A percentile compares a stretch with the other conserved stretches of the same genome.
Conservation (phyloP, 2,329 filamentous ascomycete genomes). For the Microsporum audouinii region DNA sequence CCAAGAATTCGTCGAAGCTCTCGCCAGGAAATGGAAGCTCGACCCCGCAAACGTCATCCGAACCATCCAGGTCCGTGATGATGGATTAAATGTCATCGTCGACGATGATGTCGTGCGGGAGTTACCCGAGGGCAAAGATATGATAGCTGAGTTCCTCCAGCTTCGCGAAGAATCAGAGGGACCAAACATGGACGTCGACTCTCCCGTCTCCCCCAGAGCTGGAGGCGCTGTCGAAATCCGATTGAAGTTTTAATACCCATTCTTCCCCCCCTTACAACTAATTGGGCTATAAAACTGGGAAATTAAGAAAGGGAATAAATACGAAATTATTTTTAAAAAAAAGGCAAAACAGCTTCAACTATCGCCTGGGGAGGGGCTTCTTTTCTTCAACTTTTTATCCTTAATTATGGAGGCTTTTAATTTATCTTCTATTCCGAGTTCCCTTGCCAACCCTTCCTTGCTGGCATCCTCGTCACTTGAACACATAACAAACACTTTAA, state of each 20-base stretch:
- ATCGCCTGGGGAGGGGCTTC: neutral
- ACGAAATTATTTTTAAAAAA: neutral
- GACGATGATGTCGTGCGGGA: slow-evolving; percentile 82
- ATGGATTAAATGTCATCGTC: slow-evolving; percentile 70
- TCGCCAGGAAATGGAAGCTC: slow-evolving; percentile 70
- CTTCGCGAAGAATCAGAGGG: slow-evolving; percentile 33
- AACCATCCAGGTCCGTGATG: slow-evolving; percentile 59
- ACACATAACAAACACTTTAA: neutral
- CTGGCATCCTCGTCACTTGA: neutral
- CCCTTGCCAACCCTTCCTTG: neutral
- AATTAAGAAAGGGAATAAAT: neutral
- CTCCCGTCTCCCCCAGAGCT: neutral
- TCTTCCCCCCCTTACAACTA: neutral
- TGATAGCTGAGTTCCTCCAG: slow-evolving; percentile 61
- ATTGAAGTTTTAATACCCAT: neutral
- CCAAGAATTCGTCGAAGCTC: slow-evolving; percentile 58
- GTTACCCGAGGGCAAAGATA: slow-evolving; percentile 81
- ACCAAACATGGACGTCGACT: slow-evolving; percentile 11
- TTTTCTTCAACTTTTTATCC: neutral
- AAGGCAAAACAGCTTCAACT: neutral
- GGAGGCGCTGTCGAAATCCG: neutral
- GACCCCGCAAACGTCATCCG: slow-evolving; percentile 60
- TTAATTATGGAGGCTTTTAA: neutral
- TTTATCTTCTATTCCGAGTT: neutral
- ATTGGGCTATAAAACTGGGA: neutral